A percentile compares a stretch with the other conserved stretches of the same genome.
Conservation (phyloP, 2,329 filamentous ascomycete species). For the Fusarium pilosicola region DNA sequence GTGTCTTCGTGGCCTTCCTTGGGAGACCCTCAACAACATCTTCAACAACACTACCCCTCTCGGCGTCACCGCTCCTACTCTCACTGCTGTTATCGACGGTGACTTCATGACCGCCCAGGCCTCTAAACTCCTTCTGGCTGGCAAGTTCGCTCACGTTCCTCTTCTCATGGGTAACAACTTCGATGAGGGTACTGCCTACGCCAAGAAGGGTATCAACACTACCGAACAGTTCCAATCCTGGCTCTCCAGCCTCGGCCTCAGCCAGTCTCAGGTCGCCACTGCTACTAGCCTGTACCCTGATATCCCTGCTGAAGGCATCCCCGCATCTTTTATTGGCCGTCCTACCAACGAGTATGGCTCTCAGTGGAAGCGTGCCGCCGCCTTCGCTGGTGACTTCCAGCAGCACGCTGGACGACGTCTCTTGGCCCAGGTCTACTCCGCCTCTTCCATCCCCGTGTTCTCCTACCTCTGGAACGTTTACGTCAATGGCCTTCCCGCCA, state of each 20-base stretch:
- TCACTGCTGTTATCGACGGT: constrained; percentile 47
- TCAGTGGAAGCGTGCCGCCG: constrained; percentile 64
- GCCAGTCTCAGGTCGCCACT: constrained; percentile 40
- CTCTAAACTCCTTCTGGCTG: constrained; percentile 63
- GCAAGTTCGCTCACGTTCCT: constrained; percentile 71
- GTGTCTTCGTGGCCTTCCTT: constrained; percentile 48
- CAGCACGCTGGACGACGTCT: constrained; percentile 66
- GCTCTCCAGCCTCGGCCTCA: constrained; percentile 32
- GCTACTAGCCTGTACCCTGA: constrained; percentile 60
- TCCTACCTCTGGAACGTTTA: constrained; percentile 66
- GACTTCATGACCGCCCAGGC: constrained; percentile 55
- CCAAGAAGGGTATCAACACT: constrained; percentile 63
- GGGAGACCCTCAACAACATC: constrained; percentile 45
- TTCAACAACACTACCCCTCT: constrained; percentile 41
- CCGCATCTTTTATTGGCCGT: constrained; percentile 51
- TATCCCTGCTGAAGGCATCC: constrained; percentile 58
- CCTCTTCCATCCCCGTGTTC: constrained; percentile 51
- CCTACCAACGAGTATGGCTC: constrained; percentile 50
- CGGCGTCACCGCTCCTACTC: constrained; percentile 19
- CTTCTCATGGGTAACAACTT: constrained; percentile 70
- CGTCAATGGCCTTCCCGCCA: constrained; percentile 57
- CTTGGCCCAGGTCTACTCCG: constrained; percentile 62
- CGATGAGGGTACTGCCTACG: constrained; percentile 71
- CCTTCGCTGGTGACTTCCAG: constrained; percentile 63
- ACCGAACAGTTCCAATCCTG: constrained; percentile 58